Conservation (phyloP, 1,139 yeast genomes). For the Candida sp. region DNA sequence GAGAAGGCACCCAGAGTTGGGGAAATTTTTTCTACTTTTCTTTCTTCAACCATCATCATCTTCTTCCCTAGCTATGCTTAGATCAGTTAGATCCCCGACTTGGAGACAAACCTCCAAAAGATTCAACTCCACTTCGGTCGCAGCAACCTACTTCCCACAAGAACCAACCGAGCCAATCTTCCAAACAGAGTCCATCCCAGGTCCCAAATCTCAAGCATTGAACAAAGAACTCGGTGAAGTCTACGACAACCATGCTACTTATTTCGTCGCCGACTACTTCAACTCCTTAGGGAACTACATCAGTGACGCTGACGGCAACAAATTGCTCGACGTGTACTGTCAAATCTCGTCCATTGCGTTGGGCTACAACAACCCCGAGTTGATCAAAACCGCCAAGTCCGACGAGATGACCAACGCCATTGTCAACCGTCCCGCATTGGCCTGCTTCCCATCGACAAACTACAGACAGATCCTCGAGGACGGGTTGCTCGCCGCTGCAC, state of each 20-base stretch:
- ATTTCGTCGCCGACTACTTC: constrained; percentile 68
- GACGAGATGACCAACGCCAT: constrained; percentile 70
- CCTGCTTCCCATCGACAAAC: constrained; percentile 72
- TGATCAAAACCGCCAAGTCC: constrained; percentile 62
- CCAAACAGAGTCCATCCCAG: constrained; percentile 55
- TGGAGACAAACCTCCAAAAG: constrained; percentile 9
- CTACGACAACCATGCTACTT: constrained; percentile 72
- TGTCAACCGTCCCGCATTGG: constrained; percentile 76
- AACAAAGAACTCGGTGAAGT: constrained; percentile 55
- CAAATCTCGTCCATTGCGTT: constrained; percentile 78
- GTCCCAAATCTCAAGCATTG: constrained; percentile 55
- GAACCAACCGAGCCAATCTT: constrained; percentile 60
- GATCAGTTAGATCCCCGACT: constrained; percentile 6
- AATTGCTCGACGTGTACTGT: constrained; percentile 65
- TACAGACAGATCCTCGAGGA: constrained; percentile 52
- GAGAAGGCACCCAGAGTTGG: too few species aligned
- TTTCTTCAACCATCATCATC: constrained; percentile 1
- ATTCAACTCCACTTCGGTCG: constrained; percentile 13
- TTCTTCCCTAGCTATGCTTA: constrained; percentile 9
- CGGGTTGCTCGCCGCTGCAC: constrained; percentile 69
- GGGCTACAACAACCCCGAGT: constrained; percentile 78
- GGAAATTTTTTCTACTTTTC: not conserved
- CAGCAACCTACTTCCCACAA: constrained; percentile 42
- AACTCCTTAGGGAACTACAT: constrained; percentile 74
- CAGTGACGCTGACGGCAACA: constrained; percentile 73